Evolutionary conservation across 345 rosid species (phyloP), one percentile per base, ranked within the genome.

Genomic region (Stellera chamaejasme): DNA sequence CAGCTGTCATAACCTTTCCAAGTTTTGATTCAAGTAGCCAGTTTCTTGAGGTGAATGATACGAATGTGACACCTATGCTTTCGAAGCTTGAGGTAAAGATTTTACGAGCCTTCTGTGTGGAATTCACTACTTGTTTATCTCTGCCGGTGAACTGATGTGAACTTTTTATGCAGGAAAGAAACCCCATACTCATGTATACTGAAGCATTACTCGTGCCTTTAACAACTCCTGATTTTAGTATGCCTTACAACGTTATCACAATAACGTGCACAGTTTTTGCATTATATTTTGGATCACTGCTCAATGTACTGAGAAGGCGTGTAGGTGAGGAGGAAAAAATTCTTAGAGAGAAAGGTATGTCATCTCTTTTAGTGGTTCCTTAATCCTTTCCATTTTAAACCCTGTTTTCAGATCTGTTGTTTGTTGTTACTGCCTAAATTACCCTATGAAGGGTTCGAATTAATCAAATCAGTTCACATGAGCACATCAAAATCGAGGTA

Each of bases 161-260:
- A 62, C 59, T 45, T 60, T 10, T 52, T 61, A 63, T 79, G 75
- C 88, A 87, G 99, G 92, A 75, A 65, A 83, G 52, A 27, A 74
- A 72, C 41, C 75, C 64, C 44, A 79, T 90, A 62, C 74, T 77
- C 65, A 73, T 87, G 32, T 94, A 90, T 73, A 90, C 97, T 2
- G 97, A 94, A 90, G 92, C 82, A 54, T 68, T 90, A 65, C 95
- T 90, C 10, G 92, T 82, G 47, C 97, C 96, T 54, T 71, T 94
- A 71, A 90, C 93, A 60, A 90, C 97, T 46, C 96, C 99, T 71
- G 97, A 94, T 75, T 94, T 90, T 68, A 94, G 96, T 82, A 90
- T 90, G 99, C 99, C 96, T 48, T 90, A 94, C 77, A 94, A 94
- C 45, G 97, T 94, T 66, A 90, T 87, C 68, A 94, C 97, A 23